Base-by-base conservation (phyloP, 139 green algal species). In the Choricystis sp. region DNA sequence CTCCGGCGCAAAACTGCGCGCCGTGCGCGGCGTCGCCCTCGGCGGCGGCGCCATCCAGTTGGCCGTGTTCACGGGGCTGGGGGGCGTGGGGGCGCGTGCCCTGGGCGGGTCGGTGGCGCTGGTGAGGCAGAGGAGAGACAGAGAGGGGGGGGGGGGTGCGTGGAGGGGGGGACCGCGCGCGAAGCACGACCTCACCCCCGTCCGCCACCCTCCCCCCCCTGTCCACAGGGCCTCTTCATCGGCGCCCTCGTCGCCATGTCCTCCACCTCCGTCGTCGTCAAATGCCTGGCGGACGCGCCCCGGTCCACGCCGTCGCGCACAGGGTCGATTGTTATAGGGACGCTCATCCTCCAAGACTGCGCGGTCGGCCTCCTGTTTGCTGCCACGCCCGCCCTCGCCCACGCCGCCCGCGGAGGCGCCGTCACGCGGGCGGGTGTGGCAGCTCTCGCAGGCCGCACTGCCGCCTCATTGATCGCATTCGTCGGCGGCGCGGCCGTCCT, bases 281-380 rank as follows among this genome's bases (percentile, higher is more conserved):
- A 98, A 72, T 94, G 85, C 69, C 67, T 97, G 31, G 66, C 59
- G 1, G 79, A 83, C 48, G 63, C 56, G 30, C n/a, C n/a, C n/a
- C 72, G 79, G 29, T 67, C 60, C 22, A 75, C 69, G 22, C 71
- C 72, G 71, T 79, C 71, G 23, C 63, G 69, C 19, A 77, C 85
- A 59, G 90, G 87, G 2, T 83, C 95, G 72, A 95, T 97, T 66
- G 94, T 82, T 2, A 83, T 96, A 2, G 89, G 89, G 24, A 96
- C 86, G 0, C 79, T 96, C 26, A 85, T 97, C 40, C 60, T 70
- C 4, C 90, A 97, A 77, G 91, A 98, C 69, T 93, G 83, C 65
- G 76, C 85, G 28, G 82, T 97, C 23, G 91, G 91, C 19, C 72
- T 97, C 19, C 83, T 97, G 66, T 95, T 97, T 82, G 91, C 91